Percentiles rank a stretch among this genome's conserved stretches.
Conservation (phyloP, 1,284 basidiomycete genomes). For the Phaffia rhodozyma region DNA sequence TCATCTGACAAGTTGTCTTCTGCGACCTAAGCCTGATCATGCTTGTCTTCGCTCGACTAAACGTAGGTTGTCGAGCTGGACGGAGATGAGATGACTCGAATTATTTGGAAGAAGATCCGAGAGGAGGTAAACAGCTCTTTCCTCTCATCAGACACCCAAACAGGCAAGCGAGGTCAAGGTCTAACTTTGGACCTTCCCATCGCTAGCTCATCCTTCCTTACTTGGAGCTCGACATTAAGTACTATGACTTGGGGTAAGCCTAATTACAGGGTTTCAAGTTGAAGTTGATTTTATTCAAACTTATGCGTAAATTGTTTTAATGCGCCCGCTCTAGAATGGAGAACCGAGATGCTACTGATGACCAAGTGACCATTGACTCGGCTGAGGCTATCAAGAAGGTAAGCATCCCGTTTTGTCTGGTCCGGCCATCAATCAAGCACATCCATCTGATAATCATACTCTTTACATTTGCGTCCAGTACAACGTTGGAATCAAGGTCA, state of each 20-base stretch:
- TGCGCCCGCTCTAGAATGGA: slow-evolving; percentile 43
- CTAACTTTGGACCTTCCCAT: background rate
- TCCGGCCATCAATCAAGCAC: too few species aligned
- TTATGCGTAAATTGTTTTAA: too few species aligned
- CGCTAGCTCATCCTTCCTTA: slow-evolving; percentile 83
- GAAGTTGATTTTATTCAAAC: background rate
- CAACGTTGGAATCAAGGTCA: slow-evolving; percentile 72
- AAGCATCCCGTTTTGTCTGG: background rate
- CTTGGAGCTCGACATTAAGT: slow-evolving; percentile 91
- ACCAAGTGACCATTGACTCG: slow-evolving; percentile 84
- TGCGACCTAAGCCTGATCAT: background rate
- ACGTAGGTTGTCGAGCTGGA: slow-evolving; percentile 75
- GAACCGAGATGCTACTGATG: slow-evolving; percentile 82
- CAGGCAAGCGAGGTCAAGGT: background rate
- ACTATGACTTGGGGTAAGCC: slow-evolving; percentile 71
- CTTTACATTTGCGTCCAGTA: slow-evolving; percentile 39
- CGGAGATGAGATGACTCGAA: slow-evolving; percentile 93
- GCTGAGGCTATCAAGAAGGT: slow-evolving; percentile 70
- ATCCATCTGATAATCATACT: slow-evolving; percentile 15
- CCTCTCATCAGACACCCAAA: background rate
- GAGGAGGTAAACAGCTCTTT: slow-evolving; percentile 55
- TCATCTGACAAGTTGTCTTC: background rate
- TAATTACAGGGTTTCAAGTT: too few species aligned
- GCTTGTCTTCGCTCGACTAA: background rate
- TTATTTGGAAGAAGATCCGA: slow-evolving; percentile 98